Evolutionary conservation across 2,329 filamentous ascomycete species (phyloP).

Genomic region (Pseudocercospora fijiensis): DNA sequence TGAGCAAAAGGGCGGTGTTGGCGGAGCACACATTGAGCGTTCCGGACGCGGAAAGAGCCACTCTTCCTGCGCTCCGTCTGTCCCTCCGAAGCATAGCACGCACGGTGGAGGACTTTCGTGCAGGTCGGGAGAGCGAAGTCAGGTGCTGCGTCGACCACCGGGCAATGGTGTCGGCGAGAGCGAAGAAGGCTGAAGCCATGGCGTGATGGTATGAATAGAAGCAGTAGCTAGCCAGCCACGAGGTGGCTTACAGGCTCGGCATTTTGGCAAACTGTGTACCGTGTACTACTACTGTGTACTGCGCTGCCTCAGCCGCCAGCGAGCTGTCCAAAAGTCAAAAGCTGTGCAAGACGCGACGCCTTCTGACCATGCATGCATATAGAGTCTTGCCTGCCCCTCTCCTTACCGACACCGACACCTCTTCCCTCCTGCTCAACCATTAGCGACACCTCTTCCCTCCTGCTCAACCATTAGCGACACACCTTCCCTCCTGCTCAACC

Average conservation of each 20-base stretch:
- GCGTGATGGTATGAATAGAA: neutral
- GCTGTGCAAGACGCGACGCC: constrained; percentile 13
- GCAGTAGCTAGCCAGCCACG: constrained; percentile 5
- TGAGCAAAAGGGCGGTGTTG: neutral
- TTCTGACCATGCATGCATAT: constrained; percentile 1
- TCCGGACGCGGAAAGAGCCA: neutral
- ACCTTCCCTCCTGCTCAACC: neutral
- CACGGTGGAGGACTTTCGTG: neutral
- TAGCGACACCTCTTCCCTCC: neutral
- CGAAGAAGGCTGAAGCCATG: constrained; percentile 16
- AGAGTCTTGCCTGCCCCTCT: neutral
- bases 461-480: neutral
- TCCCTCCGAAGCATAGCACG: neutral
- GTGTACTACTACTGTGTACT: neutral
- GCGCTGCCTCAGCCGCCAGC: constrained; percentile 10
- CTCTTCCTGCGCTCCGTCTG: neutral
- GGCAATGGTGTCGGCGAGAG: constrained; percentile 11
- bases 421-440: neutral
- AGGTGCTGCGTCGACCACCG: constrained; percentile 3
- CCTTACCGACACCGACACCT: too few relatives aligned
- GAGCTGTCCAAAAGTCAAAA: constrained; percentile 12
- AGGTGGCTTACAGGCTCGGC: constrained; percentile 19
- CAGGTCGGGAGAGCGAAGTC: neutral
- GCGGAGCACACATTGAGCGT: neutral
- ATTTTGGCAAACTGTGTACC: too few relatives aligned